Conservation (phyloP, 495 filamentous ascomycete species). For the Hypoxylon lenormandii region DNA sequence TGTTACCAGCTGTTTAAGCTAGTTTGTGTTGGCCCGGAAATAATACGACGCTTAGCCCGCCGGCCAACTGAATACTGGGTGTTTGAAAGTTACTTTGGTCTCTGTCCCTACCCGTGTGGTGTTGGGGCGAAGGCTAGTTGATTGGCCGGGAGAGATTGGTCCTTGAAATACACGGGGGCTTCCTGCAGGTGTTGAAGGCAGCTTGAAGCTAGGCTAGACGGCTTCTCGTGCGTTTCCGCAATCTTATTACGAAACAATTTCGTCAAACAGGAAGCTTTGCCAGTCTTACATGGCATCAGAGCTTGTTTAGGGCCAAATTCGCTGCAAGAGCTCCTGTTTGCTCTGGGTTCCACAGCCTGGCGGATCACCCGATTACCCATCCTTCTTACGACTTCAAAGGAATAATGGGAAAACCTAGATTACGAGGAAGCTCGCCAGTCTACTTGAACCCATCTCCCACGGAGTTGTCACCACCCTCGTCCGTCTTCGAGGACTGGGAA, state of each 20-base stretch:
- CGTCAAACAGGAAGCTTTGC: slow-evolving; percentile 34
- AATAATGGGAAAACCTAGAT: slow-evolving; percentile 61
- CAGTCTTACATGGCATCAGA: slow-evolving; percentile 35
- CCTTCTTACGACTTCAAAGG: slow-evolving; percentile 37
- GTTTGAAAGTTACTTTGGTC: slow-evolving; percentile 34
- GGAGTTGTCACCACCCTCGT: slow-evolving; percentile 56
- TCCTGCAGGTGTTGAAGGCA: slow-evolving; percentile 40
- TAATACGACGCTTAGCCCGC: slow-evolving; percentile 15
- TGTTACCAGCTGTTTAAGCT: neutral
- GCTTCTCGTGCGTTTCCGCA: slow-evolving; percentile 30
- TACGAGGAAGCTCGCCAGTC: slow-evolving; percentile 57
- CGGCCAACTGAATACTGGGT: slow-evolving; percentile 21
- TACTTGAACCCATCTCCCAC: slow-evolving; percentile 54
- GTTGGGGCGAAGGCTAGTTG: slow-evolving; percentile 13
- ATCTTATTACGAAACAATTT: slow-evolving; percentile 36
- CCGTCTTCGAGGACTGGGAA: slow-evolving; percentile 58
- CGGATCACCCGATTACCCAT: slow-evolving; percentile 42
- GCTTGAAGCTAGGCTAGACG: slow-evolving; percentile 37
- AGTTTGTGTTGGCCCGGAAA: slow-evolving; percentile 21
- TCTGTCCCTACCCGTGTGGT: slow-evolving; percentile 42
- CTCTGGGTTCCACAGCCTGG: slow-evolving; percentile 39
- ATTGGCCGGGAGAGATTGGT: slow-evolving; percentile 33
- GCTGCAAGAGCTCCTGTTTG: slow-evolving; percentile 45
- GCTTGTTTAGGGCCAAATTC: slow-evolving; percentile 42
- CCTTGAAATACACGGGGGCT: slow-evolving; percentile 28